Base-by-base conservation (phyloP, 441 rosid genomes). In the Mallotus repandus region DNA sequence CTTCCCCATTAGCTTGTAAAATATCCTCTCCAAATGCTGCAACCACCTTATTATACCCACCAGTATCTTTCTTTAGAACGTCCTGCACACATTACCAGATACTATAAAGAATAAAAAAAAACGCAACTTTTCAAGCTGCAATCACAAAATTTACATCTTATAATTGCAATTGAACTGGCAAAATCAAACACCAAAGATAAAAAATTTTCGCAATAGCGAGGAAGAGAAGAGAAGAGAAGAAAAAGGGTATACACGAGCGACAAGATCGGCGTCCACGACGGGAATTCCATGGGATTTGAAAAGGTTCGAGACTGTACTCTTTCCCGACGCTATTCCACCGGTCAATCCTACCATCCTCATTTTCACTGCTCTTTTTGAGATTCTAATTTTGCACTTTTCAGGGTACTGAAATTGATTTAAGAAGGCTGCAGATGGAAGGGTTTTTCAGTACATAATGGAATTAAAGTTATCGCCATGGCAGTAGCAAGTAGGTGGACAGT, bases 281-380 rank as follows among this genome's bases (percentile, higher is more conserved):
- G 92, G 96, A 68, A 91, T 78, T 22, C 83, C 87, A 73, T 58
- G 85, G 75, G 89, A 84, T 74, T 89, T 89, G 88, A 92, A 92
- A 77, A 89, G 91, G 69, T 87, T 87, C 29, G 96, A 89, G 54
- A 90, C 92, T 0, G 96, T 91, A 70, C 98, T 93, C 86, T 95
- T 93, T 64, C 98, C 98, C 0, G 96, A 89, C 0, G 94, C 84
- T 61, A 95, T 92, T 71, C 97, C 99, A 66, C 99, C 98, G 0
- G 95, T 95, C 73, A 95, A 74, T 19, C 98, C 96, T 0, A 91
- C 97, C 45, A 92, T 76, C 80, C 98, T 86, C 96, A 90, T 94
- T 41, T 62, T 74, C 53, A 68, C 73, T 38, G 38, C 66, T 21
- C 7, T 12, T 5, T n/a, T 46, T 18, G 58, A 21, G 19, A 15